These are phyloP conservation scores for Claviceps pusilla DNA, from an alignment of 2,329 filamentous ascomycete species.

Conservation along the genomic window DNA sequence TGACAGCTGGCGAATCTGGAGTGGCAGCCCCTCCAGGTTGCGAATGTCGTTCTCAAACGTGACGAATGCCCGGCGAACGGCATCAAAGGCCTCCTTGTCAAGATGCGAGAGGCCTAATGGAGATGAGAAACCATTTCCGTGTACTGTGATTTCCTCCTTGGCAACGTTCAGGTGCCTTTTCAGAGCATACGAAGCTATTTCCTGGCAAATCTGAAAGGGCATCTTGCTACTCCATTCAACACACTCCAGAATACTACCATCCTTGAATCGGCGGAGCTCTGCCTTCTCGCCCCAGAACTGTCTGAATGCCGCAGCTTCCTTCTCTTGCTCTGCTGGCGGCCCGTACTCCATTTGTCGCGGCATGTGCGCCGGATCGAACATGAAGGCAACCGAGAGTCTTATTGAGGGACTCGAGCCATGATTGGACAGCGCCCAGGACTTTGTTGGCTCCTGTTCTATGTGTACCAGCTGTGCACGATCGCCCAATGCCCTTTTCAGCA, in stretches of 20 bases:
- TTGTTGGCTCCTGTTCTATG: conserved; percentile 27
- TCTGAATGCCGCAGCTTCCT: conserved; percentile 66
- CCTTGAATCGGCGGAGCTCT: conserved; percentile 85
- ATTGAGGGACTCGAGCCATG: conserved; percentile 12
- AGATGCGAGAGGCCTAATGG: conserved; percentile 30
- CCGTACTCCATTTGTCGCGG: conserved; percentile 73
- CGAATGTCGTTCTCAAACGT: conserved; percentile 64
- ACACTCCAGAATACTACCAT: conserved; percentile 86
- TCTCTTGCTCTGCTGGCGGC: conserved; percentile 71
- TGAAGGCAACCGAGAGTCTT: conserved; percentile 47
- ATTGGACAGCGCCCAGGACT: conserved; percentile 16
- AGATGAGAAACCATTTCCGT: conserved; percentile 35
- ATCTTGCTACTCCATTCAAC: conserved; percentile 64
- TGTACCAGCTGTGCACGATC: conserved; percentile 59
- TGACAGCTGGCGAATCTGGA: conserved; percentile 71
- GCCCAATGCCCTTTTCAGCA: conserved; percentile 56
- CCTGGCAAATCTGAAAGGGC: conserved; percentile 54
- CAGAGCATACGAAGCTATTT: conserved; percentile 62
- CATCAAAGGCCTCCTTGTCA: conserved; percentile 48
- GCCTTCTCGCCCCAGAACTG: conserved; percentile 91
- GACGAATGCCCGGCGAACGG: conserved; percentile 54
- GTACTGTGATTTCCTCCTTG: conserved; percentile 36
- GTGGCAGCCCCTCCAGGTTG: conserved; percentile 63
- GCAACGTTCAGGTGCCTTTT: conserved; percentile 50
- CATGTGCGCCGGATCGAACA: conserved; percentile 59